phyloP scores from a whole-genome alignment of 2,329 filamentous ascomycete genomes.

The Colletotrichum truncatum region DNA sequence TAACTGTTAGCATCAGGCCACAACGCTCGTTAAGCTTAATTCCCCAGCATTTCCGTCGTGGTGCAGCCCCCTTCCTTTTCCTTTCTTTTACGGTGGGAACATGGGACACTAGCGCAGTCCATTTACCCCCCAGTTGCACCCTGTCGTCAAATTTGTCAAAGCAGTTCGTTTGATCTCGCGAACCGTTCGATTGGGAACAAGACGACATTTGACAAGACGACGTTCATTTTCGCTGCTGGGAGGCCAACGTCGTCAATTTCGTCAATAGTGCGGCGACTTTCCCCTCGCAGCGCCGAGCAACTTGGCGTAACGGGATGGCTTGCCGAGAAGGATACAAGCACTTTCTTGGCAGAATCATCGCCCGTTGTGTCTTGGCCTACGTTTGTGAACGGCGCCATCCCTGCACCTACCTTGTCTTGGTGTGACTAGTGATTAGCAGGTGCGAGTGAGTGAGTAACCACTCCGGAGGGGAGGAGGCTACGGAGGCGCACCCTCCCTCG shows the following conservation, averaged over 20 bases:
- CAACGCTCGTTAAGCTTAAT: slow-evolving; percentile 26
- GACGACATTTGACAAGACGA: not conserved
- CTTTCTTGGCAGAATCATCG: slow-evolving; percentile 29
- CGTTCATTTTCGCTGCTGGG: not conserved
- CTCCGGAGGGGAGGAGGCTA: not conserved
- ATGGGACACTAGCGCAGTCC: not conserved
- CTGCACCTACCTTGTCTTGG: not conserved
- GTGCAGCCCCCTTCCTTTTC: too few relatives aligned
- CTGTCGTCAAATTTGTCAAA: slow-evolving; percentile 14
- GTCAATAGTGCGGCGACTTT: slow-evolving; percentile 25
- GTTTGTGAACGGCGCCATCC: slow-evolving; percentile 1
- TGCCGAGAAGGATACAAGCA: slow-evolving; percentile 29
- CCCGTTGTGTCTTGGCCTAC: slow-evolving; percentile 26
- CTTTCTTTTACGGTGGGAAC: slow-evolving; percentile 17
- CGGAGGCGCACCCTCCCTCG: not conserved
- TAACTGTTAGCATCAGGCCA: slow-evolving; percentile 9
- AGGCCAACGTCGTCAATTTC: not conserved
- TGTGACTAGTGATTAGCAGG: not conserved
- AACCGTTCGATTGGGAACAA: slow-evolving; percentile 6
- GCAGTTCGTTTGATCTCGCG: slow-evolving; percentile 22
- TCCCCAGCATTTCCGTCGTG: slow-evolving; percentile 5
- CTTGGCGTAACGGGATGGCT: slow-evolving; percentile 30
- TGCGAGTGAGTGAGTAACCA: not conserved
- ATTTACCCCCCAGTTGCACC: not conserved
- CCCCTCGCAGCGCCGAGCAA: slow-evolving; percentile 28